These are phyloP conservation scores for Lachancea lanzarotensis DNA, from an alignment of 805 yeast species.

Conservation along the genomic window DNA sequence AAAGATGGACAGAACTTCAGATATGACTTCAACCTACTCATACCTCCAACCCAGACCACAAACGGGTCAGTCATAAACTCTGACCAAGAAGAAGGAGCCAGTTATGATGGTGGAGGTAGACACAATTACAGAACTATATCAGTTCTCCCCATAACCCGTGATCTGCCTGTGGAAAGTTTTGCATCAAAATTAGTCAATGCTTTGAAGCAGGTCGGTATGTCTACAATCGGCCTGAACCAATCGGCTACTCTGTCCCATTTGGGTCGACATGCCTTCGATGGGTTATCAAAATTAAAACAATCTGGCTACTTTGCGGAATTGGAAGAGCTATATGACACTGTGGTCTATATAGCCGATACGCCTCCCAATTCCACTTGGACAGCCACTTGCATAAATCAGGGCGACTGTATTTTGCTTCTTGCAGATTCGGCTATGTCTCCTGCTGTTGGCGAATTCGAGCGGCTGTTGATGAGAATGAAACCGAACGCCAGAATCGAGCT, in stretches of 20 bases:
- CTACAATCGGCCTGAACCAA: constrained; percentile 76
- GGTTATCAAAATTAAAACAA: constrained; percentile 73
- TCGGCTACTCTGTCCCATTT: constrained; percentile 70
- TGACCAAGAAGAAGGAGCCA: constrained; percentile 12
- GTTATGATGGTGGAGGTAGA: constrained; percentile 16
- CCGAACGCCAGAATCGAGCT: constrained; percentile 86
- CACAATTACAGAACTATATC: constrained; percentile 69
- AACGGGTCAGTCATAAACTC: constrained; percentile 10
- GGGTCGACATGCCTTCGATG: constrained; percentile 91
- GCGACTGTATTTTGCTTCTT: constrained; percentile 83
- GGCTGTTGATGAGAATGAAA: constrained; percentile 61
- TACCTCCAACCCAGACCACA: constrained; percentile 27
- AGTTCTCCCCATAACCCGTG: constrained; percentile 68
- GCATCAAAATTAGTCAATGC: constrained; percentile 69
- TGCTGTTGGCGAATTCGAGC: constrained; percentile 79
- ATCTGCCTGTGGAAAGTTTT: constrained; percentile 82
- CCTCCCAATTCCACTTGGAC: constrained; percentile 84
- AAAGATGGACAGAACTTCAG: constrained; percentile 14
- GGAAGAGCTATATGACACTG: constrained; percentile 84
- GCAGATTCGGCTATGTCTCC: constrained; percentile 78
- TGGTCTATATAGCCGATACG: constrained; percentile 85
- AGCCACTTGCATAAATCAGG: constrained; percentile 84
- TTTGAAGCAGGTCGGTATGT: constrained; percentile 60
- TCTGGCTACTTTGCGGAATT: constrained; percentile 86
- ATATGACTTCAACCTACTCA: constrained; percentile 28